phyloP scores from a whole-genome alignment of 768 basidiomycete species.

The Serendipita sp. region DNA sequence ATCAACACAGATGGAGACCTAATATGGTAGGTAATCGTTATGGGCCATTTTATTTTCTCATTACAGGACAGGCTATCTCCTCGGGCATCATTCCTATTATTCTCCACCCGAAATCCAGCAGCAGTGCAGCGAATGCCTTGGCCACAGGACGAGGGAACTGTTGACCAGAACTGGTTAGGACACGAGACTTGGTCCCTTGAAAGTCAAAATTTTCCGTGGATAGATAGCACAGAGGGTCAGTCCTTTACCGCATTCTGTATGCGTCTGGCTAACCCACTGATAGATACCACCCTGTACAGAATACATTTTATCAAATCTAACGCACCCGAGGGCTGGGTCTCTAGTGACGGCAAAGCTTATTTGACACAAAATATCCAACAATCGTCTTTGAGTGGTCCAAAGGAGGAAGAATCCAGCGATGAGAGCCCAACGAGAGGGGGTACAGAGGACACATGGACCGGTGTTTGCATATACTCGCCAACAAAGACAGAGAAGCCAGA shows the following conservation, averaged over 20 bases:
- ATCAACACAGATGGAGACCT: slow-evolving; percentile 61
- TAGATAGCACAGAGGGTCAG: slow-evolving; percentile 55
- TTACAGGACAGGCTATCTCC: slow-evolving; percentile 46
- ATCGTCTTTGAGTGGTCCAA: slow-evolving; percentile 19
- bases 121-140: slow-evolving; percentile 75
- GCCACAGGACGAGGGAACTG: slow-evolving; percentile 30
- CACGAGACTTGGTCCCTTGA: slow-evolving; percentile 61
- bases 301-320: slow-evolving; percentile 43
- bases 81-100: slow-evolving; percentile 48
- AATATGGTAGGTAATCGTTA: slow-evolving; percentile 34
- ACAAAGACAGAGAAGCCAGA: not conserved
- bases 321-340: slow-evolving; percentile 66
- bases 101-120: slow-evolving; percentile 58
- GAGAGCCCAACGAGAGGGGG: slow-evolving; percentile 14
- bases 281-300: slow-evolving; percentile 39
- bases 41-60: slow-evolving; percentile 6
- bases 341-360: slow-evolving; percentile 71
- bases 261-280: not conserved
- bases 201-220: slow-evolving; percentile 54
- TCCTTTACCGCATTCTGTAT: not conserved
- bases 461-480: slow-evolving; percentile 9
- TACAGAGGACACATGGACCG: slow-evolving; percentile 10
- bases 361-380: slow-evolving; percentile 35
- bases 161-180: slow-evolving; percentile 22
- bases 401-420: slow-evolving; percentile 20